Evolutionary conservation across 1,284 basidiomycete species (phyloP).

Genomic region (Tranzscheliella williamsii): DNA sequence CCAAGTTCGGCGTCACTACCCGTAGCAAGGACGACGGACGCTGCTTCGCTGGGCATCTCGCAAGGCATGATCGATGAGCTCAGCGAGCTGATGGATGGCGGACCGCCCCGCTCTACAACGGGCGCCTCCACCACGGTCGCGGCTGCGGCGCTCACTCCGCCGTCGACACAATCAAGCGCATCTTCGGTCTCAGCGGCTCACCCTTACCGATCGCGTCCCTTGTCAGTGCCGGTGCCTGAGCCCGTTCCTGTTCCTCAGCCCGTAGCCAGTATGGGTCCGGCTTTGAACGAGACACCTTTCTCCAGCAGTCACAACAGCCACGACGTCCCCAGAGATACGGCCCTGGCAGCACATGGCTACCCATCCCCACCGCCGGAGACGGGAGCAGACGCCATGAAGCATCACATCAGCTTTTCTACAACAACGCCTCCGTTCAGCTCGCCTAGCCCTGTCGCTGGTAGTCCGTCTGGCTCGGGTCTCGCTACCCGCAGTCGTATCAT

Average conservation of each 20-base stretch:
- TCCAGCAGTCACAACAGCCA: constrained; percentile 7
- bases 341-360: constrained; percentile 14
- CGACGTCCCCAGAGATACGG: neutral
- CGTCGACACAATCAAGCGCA: too few species aligned
- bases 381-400: constrained; percentile 1
- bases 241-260: constrained; percentile 34
- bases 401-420: constrained; percentile 12
- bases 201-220: too few species aligned
- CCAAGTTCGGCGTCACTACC: neutral
- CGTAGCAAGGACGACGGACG: neutral
- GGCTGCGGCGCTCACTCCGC: too few species aligned
- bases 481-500: constrained; percentile 15
- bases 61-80: constrained; percentile 46
- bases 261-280: constrained; percentile 17
- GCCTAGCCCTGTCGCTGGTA: constrained; percentile 7
- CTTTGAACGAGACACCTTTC: constrained; percentile 5
- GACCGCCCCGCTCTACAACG: constrained; percentile 3
- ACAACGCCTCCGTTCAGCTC: constrained; percentile 8
- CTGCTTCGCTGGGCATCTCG: constrained; percentile 36
- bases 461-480: constrained; percentile 17
- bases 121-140: too few species aligned
- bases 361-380: constrained; percentile 28
- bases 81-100: constrained; percentile 46
- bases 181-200: too few species aligned
- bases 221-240: constrained; percentile 10